phyloP scores from a whole-genome alignment of 202 grass and related monocot genomes.

The Panicum virgatum region DNA sequence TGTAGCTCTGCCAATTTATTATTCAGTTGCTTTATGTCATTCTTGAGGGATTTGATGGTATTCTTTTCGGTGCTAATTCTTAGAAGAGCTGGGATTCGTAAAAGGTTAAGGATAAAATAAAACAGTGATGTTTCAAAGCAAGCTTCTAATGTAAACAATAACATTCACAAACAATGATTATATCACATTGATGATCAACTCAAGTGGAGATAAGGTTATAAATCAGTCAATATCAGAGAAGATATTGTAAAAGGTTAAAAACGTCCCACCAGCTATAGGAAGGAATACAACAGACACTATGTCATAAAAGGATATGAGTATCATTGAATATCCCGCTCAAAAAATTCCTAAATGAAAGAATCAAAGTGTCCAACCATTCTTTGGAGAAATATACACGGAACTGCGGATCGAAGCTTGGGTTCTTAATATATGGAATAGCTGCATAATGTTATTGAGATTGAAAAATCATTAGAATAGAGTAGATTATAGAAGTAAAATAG shows the following conservation, averaged over 20 bases:
- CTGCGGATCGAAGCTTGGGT: slow-evolving; percentile 85
- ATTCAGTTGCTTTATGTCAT: slow-evolving; percentile 90
- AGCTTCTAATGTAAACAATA: neutral
- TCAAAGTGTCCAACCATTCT: slow-evolving; percentile 84
- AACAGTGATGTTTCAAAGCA: slow-evolving; percentile 27
- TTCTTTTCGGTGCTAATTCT: slow-evolving; percentile 93
- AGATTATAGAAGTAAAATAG: slow-evolving; percentile 4
- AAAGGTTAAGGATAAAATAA: slow-evolving; percentile 76
- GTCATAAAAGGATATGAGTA: slow-evolving; percentile 81
- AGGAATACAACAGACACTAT: neutral
- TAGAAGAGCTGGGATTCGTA: slow-evolving; percentile 74
- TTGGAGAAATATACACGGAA: slow-evolving; percentile 97
- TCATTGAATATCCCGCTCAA: slow-evolving; percentile 91
- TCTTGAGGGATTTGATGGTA: slow-evolving; percentile 82
- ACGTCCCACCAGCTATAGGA: slow-evolving; percentile 1
- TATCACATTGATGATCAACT: neutral
- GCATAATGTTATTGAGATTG: slow-evolving; percentile 49
- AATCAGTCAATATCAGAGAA: neutral
- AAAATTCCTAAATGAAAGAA: slow-evolving; percentile 86
- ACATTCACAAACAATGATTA: slow-evolving; percentile 1
- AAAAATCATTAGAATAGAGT: slow-evolving; percentile 31
- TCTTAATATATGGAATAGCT: slow-evolving; percentile 92
- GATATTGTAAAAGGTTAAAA: neutral
- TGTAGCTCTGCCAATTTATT: slow-evolving; percentile 90
- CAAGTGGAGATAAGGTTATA: neutral